A percentile compares a stretch with the other conserved stretches of the same genome.
Evolutionary conservation across 345 rosid species (phyloP).

Genomic region (Nasturtium officinale): DNA sequence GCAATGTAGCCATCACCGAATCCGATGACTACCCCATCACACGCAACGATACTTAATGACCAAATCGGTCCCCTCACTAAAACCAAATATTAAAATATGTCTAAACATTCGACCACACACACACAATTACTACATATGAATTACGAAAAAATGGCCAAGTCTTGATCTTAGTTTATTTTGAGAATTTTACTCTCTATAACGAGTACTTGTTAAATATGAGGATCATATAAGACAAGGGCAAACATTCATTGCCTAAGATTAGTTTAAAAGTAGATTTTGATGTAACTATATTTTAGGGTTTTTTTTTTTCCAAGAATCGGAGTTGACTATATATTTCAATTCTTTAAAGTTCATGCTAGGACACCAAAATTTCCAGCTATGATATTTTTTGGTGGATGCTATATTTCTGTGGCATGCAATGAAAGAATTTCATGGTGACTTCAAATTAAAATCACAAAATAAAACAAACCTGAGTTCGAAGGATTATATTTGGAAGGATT

Average conservation of each 20-base stretch:
- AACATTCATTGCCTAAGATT: neutral
- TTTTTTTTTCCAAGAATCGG: neutral
- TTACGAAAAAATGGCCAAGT: conserved; percentile 1
- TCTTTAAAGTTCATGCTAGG: neutral
- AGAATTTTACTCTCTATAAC: neutral
- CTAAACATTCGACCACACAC: conserved; percentile 21
- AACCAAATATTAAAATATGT: neutral
- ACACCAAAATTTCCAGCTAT: neutral
- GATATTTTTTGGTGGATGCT: neutral
- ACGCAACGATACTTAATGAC: conserved; percentile 27
- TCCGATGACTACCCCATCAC: conserved; percentile 35
- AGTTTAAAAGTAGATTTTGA: too few species aligned
- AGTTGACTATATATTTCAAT: neutral
- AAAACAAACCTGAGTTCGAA: too few species aligned
- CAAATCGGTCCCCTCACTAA: conserved; percentile 35
- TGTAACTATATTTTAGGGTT: neutral
- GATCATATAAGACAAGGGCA: neutral
- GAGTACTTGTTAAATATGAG: conserved; percentile 8
- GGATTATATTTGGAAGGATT: too few species aligned
- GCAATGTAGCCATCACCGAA: conserved; percentile 21
- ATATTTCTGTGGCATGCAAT: neutral
- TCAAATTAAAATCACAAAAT: too few species aligned
- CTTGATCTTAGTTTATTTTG: neutral
- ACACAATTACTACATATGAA: conserved; percentile 19
- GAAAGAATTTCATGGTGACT: too few species aligned